These are phyloP conservation scores for Hypsizygus marmoreus DNA, from an alignment of 768 basidiomycete species.

Conservation along the genomic window DNA sequence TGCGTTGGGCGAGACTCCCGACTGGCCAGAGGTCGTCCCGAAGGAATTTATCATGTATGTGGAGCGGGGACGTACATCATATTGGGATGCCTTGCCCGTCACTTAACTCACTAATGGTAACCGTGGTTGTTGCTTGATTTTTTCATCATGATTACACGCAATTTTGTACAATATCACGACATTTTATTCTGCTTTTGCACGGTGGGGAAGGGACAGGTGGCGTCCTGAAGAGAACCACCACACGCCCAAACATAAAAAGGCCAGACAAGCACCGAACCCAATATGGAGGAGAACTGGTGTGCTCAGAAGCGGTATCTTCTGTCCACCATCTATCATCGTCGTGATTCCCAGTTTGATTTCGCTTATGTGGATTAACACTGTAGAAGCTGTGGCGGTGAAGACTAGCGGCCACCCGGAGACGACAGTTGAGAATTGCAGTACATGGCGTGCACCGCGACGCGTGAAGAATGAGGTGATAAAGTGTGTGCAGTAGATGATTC, in stretches of 20 bases:
- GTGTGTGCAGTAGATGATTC: constrained; percentile 51
- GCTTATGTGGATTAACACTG: constrained; percentile 28
- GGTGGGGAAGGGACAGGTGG: constrained; percentile 12
- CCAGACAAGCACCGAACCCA: constrained; percentile 28
- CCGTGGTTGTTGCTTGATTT: constrained; percentile 9
- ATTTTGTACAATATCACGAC: too few relatives aligned
- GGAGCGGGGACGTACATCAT: constrained; percentile 38
- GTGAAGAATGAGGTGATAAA: constrained; percentile 13
- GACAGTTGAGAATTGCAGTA: constrained; percentile 12
- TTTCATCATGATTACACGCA: constrained; percentile 11
- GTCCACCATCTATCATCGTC: constrained; percentile 19
- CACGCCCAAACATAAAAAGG: constrained; percentile 12
- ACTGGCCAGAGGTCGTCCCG: constrained; percentile 40
- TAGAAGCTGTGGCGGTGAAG: constrained; percentile 27
- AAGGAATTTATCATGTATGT: constrained; percentile 49
- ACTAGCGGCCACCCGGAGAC: constrained; percentile 11
- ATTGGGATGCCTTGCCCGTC: constrained; percentile 36
- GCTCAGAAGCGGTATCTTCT: constrained; percentile 26
- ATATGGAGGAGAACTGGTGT: constrained; percentile 33
- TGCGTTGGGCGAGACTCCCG: constrained; percentile 39
- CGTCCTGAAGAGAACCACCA: constrained; percentile 27
- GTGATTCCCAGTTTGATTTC: constrained; percentile 22
- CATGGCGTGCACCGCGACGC: constrained; percentile 25
- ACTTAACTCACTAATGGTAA: constrained; percentile 52
- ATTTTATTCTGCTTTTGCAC: constrained; percentile 17